Percentiles rank a stretch among this genome's conserved stretches.
Evolutionary conservation across 2,329 filamentous ascomycete genomes (phyloP).

Genomic region (Colletotrichum kahawae): DNA sequence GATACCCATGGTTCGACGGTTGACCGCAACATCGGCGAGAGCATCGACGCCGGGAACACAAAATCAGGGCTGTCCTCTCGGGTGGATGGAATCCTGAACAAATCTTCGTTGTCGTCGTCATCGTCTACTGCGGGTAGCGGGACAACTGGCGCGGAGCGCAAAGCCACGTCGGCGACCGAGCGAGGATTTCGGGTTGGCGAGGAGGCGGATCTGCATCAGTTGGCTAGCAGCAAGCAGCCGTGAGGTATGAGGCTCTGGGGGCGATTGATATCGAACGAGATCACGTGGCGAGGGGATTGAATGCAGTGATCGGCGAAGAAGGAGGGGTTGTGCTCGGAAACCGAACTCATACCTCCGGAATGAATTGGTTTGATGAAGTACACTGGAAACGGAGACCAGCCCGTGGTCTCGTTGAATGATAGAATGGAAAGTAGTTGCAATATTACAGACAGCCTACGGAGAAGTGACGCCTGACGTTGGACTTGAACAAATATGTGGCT

Average conservation of each 20-base stretch:
- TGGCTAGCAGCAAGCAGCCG: constrained; percentile 18
- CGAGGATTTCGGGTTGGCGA: constrained; percentile 6
- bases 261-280: accelerated
- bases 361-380: neutral
- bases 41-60: neutral
- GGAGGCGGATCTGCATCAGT: neutral
- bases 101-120: neutral
- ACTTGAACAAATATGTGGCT: neutral
- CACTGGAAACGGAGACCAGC: neutral
- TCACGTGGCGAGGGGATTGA: neutral
- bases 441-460: accelerated
- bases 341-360: neutral
- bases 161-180: neutral
- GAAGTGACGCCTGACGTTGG: neutral
- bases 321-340: neutral
- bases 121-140: neutral
- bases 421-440: neutral
- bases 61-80: neutral
- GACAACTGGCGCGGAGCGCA: neutral
- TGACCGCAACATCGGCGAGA: constrained; percentile 9
- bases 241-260: neutral
- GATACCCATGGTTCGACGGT: neutral
- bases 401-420: neutral
- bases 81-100: constrained; percentile 10
- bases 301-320: neutral